phyloP scores from a whole-genome alignment of 83 land plant genomes.

The Diphasiastrum complanatum region DNA sequence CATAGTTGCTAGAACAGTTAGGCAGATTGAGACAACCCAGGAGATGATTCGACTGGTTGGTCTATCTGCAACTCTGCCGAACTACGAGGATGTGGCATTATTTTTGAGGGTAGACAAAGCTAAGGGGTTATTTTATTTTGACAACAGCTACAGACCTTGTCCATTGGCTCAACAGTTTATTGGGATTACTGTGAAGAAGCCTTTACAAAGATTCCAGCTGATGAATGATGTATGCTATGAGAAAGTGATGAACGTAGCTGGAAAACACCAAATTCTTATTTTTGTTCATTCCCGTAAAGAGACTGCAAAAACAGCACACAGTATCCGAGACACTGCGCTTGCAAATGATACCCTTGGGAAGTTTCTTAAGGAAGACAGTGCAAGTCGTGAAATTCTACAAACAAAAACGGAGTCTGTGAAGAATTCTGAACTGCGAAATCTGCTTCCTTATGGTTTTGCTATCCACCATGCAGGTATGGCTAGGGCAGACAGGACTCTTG shows the following conservation, averaged over 20 bases:
- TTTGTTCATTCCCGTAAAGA: conserved; percentile 14
- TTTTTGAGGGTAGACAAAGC: conserved; percentile 8
- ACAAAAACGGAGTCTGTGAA: conserved; percentile 6
- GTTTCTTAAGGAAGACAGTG: no score
- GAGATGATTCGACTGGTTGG: conserved; percentile 8
- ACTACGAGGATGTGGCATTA: conserved; percentile 5
- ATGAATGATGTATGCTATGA: conserved; percentile 14
- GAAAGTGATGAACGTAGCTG: no score
- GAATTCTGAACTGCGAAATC: conserved; percentile 3
- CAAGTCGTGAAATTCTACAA: no score
- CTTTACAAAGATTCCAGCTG: conserved; percentile 11
- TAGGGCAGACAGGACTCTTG: conserved; percentile 5
- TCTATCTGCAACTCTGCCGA: conserved; percentile 12
- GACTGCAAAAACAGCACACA: conserved; percentile 16
- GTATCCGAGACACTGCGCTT: no score
- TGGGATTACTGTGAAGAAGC: conserved; percentile 13
- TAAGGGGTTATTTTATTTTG: conserved; percentile 10
- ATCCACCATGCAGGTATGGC: conserved; percentile 3
- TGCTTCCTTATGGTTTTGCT: not conserved
- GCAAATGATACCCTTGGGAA: no score
- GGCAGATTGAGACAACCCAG: conserved; percentile 9
- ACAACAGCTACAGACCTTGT: conserved; percentile 9
- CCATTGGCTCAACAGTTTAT: conserved; percentile 10
- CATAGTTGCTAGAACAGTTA: conserved; percentile 6
- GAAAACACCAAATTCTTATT: no score